Evolutionary conservation across 371 early-diverging fungal species (phyloP).

Genomic region (Catenaria anguillulae): DNA sequence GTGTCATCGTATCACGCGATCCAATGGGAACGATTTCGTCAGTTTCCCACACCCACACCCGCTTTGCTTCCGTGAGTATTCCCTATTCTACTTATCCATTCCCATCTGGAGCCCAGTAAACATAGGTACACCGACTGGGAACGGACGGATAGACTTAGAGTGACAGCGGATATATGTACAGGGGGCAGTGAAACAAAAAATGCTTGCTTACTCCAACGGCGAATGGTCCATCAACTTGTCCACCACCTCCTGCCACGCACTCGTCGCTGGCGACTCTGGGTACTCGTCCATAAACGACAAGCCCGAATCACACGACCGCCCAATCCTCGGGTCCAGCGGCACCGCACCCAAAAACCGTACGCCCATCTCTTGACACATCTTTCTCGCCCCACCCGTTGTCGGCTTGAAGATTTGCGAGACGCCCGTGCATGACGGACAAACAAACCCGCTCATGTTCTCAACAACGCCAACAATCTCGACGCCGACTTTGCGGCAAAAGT

Average conservation of each 20-base stretch:
- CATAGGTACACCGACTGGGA: no score
- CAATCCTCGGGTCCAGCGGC: constrained; percentile 85
- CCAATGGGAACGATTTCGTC: no score
- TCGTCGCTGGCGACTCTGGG: constrained; percentile 72
- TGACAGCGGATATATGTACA: no score
- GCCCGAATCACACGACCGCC: constrained; percentile 70
- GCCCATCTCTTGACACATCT: constrained; percentile 59
- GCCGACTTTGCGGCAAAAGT: constrained; percentile 84
- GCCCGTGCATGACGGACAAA: constrained; percentile 80
- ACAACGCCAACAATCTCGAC: constrained; percentile 88
- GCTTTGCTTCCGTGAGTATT: no score
- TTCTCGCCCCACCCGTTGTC: constrained; percentile 76
- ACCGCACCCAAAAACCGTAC: constrained; percentile 49
- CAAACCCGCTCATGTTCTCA: constrained; percentile 97
- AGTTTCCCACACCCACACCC: no score
- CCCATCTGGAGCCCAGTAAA: no score
- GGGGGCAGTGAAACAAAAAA: no score
- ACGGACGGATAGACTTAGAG: no score
- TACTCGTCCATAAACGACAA: constrained; percentile 68
- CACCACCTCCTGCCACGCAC: constrained; percentile 56
- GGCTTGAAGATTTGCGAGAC: constrained; percentile 63
- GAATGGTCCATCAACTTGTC: constrained; percentile 15
- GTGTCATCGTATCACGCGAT: no score
- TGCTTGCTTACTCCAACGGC: neutral
- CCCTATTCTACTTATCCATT: no score